A percentile compares a stretch with the other conserved stretches of the same genome.
Conservation (phyloP, 1,284 basidiomycete species). For the Uromyces viciae-fabae region DNA sequence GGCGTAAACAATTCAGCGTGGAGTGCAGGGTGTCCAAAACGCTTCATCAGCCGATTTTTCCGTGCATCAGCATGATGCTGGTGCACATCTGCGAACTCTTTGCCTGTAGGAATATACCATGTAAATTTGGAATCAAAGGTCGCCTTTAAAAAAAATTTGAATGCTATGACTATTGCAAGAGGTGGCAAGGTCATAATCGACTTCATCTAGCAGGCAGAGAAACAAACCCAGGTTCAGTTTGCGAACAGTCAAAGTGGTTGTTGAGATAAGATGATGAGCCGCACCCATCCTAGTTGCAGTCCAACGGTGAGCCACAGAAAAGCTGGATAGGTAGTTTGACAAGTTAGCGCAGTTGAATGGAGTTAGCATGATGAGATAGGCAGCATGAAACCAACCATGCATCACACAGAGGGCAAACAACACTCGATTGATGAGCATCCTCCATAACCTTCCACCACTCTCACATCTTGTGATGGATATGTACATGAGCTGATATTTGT, state of each 20-base stretch:
- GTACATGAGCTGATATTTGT: conserved; percentile 54
- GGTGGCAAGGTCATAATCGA: conserved; percentile 53
- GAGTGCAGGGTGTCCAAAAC: conserved; percentile 80
- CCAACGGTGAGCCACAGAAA: conserved; percentile 37
- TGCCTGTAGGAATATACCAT: conserved; percentile 66
- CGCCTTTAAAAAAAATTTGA: conserved; percentile 75
- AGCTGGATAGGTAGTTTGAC: neutral
- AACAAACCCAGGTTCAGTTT: neutral
- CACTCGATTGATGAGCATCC: conserved; percentile 52
- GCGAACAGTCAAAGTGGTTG: too few relatives aligned
- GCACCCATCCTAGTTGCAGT: conserved; percentile 41
- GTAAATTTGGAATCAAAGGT: conserved; percentile 69
- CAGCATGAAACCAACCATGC: conserved; percentile 52
- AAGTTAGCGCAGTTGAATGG: conserved; percentile 43
- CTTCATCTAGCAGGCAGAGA: too few relatives aligned
- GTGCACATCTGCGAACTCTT: conserved; percentile 67
- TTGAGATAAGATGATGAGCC: neutral
- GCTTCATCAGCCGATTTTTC: conserved; percentile 69
- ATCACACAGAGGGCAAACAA: conserved; percentile 53
- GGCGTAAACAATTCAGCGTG: conserved; percentile 76
- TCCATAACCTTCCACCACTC: conserved; percentile 54
- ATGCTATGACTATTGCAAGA: conserved; percentile 55
- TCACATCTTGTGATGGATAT: conserved; percentile 54
- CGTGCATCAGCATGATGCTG: conserved; percentile 69
- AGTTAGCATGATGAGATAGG: conserved; percentile 47